Percentiles rank a stretch among this genome's conserved stretches.
These are phyloP conservation scores for Acer saccharum DNA, from an alignment of 345 rosid genomes.

Conservation along the genomic window DNA sequence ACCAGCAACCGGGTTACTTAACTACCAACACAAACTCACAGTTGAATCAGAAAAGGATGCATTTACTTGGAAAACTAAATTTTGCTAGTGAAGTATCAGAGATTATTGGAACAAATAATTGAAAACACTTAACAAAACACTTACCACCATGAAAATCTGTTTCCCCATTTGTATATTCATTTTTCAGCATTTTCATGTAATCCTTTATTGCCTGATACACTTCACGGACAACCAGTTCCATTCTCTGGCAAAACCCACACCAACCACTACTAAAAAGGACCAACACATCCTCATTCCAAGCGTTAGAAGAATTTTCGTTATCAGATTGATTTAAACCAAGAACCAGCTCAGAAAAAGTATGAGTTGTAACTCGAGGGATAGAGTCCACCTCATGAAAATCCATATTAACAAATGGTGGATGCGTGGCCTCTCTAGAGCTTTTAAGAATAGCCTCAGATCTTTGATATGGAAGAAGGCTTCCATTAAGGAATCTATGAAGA, in stretches of 20 bases:
- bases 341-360: slow-evolving; percentile 57
- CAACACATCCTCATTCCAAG: slow-evolving; percentile 72
- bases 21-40: neutral
- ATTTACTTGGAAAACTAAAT: slow-evolving; percentile 17
- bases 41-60: neutral
- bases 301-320: slow-evolving; percentile 34
- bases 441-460: slow-evolving; percentile 50
- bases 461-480: slow-evolving; percentile 66
- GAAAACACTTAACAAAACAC: slow-evolving; percentile 18
- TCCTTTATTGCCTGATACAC: slow-evolving; percentile 67
- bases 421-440: slow-evolving; percentile 46
- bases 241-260: slow-evolving; percentile 98
- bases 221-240: slow-evolving; percentile 88
- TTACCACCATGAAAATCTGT: slow-evolving; percentile 42
- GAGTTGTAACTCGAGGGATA: slow-evolving; percentile 67
- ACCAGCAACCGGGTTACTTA: neutral
- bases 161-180: slow-evolving; percentile 41
- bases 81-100: neutral
- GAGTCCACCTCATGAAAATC: slow-evolving; percentile 82
- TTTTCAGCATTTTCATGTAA: slow-evolving; percentile 41
- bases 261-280: slow-evolving; percentile 83
- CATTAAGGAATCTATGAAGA: slow-evolving; percentile 60
- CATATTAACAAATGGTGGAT: slow-evolving; percentile 77
- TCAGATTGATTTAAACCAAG: slow-evolving; percentile 54
- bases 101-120: slow-evolving; percentile 7